phyloP scores from a whole-genome alignment of 2,329 filamentous ascomycete species.

The Arthrobotrys sphaeroides region DNA sequence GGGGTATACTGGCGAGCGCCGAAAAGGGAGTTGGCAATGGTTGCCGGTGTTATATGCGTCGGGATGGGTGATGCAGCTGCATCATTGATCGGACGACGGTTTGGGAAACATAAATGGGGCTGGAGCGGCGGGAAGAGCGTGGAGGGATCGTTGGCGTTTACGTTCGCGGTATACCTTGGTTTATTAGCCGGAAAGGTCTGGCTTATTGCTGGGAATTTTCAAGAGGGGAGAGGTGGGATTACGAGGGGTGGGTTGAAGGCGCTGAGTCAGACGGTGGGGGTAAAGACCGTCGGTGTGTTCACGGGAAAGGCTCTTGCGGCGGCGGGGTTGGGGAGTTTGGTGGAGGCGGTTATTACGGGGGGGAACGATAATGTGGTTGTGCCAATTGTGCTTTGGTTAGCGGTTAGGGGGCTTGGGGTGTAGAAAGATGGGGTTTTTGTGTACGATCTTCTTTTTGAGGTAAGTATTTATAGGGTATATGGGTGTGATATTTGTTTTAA shows the following conservation, averaged over 20 bases:
- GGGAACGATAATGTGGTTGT: constrained; percentile 99
- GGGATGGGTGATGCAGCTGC: constrained; percentile 95
- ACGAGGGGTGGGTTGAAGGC: constrained; percentile 40
- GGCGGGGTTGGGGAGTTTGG: constrained; percentile 82
- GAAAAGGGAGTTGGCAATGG: constrained; percentile 82
- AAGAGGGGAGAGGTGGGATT: constrained; percentile 57
- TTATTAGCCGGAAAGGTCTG: constrained; percentile 76
- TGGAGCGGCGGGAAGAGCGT: constrained; percentile 97
- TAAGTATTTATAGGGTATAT: background rate
- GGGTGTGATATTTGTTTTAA: background rate
- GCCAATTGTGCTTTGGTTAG: constrained; percentile 88
- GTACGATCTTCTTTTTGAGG: background rate
- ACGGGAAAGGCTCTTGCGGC: constrained; percentile 73
- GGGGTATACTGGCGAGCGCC: constrained; percentile 40
- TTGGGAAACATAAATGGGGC: constrained; percentile 87
- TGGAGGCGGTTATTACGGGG: constrained; percentile 92
- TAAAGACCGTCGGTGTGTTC: constrained; percentile 31
- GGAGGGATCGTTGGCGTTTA: constrained; percentile 85
- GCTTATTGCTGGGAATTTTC: constrained; percentile 80
- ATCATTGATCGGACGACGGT: constrained; percentile 85
- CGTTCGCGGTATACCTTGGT: constrained; percentile 78
- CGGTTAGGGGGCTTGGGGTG: constrained; percentile 79
- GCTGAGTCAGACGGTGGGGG: constrained; percentile 26
- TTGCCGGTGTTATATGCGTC: constrained; percentile 90
- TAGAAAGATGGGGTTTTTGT: constrained; percentile 58